A percentile compares a stretch with the other conserved stretches of the same genome.
Conservation (phyloP, 768 basidiomycete genomes). For the Mycena haematopus region DNA sequence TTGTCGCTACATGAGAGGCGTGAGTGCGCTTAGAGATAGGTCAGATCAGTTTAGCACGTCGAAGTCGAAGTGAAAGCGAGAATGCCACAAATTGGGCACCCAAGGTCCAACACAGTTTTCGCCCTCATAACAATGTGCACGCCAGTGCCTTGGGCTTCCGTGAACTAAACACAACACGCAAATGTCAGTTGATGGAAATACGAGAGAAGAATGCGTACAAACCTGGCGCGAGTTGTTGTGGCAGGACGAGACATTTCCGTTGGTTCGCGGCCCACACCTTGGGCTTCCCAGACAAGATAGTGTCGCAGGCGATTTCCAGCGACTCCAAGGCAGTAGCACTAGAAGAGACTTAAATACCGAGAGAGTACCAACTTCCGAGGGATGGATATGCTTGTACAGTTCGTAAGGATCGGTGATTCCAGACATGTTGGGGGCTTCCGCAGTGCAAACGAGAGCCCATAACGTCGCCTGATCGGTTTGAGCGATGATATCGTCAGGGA, state of each 20-base stretch:
- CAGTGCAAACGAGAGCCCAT: slow-evolving; percentile 94
- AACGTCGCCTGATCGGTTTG: slow-evolving; percentile 93
- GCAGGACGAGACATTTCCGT: slow-evolving; percentile 99
- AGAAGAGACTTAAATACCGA: slow-evolving; percentile 59
- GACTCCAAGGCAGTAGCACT: slow-evolving; percentile 98
- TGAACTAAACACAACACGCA: slow-evolving; percentile 60
- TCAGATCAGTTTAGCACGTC: slow-evolving; percentile 56
- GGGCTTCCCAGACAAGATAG: slow-evolving; percentile 92
- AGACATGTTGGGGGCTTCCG: slow-evolving; percentile 95
- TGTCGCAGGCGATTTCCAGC: slow-evolving; percentile 96
- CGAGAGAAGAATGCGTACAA: slow-evolving; percentile 38
- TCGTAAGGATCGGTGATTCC: slow-evolving; percentile 99
- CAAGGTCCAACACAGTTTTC: slow-evolving; percentile 93
- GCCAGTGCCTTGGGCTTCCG: slow-evolving; percentile 97
- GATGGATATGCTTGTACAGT: slow-evolving; percentile 95
- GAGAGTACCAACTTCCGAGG: slow-evolving; percentile 93
- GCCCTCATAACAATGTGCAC: slow-evolving; percentile 98
- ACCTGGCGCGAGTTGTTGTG: slow-evolving; percentile 94
- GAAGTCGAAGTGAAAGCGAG: slow-evolving; percentile 97
- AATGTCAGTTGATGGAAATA: slow-evolving; percentile 15
- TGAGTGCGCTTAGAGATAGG: slow-evolving; percentile 6
- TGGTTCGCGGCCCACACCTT: slow-evolving; percentile 99
- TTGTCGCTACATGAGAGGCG: slow-evolving; percentile 73
- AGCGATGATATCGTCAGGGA: slow-evolving; percentile 93
- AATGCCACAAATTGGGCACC: slow-evolving; percentile 91